These are phyloP conservation scores for Wickerhamiella nectarea DNA, from an alignment of 805 yeast species.

Conservation along the genomic window DNA sequence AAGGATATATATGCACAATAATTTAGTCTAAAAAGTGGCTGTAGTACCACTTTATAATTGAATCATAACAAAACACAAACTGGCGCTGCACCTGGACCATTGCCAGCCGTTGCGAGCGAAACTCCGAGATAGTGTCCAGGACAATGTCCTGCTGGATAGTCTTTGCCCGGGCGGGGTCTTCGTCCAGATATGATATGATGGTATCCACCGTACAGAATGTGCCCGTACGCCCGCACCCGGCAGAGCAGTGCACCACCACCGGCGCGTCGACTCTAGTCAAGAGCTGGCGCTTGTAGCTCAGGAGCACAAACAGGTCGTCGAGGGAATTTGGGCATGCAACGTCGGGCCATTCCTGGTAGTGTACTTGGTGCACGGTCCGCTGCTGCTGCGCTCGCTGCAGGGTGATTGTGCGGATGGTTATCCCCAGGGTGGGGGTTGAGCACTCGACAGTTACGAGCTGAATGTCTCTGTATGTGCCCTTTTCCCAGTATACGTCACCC, in stretches of 20 bases:
- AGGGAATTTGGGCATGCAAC: conserved; percentile 53
- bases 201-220: conserved; percentile 43
- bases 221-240: conserved; percentile 97
- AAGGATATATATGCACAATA: too few species aligned
- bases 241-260: conserved; percentile 77
- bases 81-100: conserved; percentile 79
- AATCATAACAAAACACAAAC: conserved; percentile 59
- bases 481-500: conserved; percentile 76
- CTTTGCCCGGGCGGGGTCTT: conserved; percentile 3
- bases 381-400: conserved; percentile 18
- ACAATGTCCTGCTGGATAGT: conserved; percentile 36
- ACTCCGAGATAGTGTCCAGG: conserved; percentile 46
- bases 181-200: conserved; percentile 31
- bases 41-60: conserved; percentile 25
- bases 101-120: conserved; percentile 61
- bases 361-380: conserved; percentile 55
- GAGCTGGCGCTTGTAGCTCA: conserved; percentile 33
- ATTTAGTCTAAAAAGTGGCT: background rate
- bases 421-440: conserved; percentile 19
- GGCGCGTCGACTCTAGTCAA: conserved; percentile 14
- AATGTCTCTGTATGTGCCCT: conserved; percentile 35
- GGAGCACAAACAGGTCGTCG: conserved; percentile 46
- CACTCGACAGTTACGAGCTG: conserved; percentile 21
- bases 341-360: conserved; percentile 77
- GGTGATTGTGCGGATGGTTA: conserved; percentile 29